phyloP scores from a whole-genome alignment of 306 rosid species.

The Calophaca sinica region DNA sequence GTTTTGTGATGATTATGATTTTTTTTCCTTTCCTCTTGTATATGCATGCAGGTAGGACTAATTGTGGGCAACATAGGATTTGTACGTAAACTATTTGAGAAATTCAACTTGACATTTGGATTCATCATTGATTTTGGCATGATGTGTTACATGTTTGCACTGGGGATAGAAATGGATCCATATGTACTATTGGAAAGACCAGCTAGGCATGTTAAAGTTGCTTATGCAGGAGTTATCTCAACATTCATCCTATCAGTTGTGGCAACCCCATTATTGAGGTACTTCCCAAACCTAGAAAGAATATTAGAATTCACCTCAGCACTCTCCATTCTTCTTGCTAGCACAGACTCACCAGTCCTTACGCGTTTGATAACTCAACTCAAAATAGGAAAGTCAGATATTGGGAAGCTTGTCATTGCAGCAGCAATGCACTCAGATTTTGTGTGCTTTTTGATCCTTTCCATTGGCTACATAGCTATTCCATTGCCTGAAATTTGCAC shows the following conservation, averaged over 20 bases:
- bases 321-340: conserved; percentile 62
- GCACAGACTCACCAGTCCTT: conserved; percentile 84
- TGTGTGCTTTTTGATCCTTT: conserved; percentile 62
- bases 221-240: conserved; percentile 62
- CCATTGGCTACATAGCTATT: conserved; percentile 57
- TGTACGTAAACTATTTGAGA: conserved; percentile 36
- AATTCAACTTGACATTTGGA: conserved; percentile 53
- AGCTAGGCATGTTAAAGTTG: conserved; percentile 60
- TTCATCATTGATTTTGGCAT: conserved; percentile 83
- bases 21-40: not conserved
- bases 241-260: conserved; percentile 59
- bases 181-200: conserved; percentile 55
- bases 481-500: conserved; percentile 47
- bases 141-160: conserved; percentile 83
- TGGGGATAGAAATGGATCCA: conserved; percentile 93
- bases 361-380: conserved; percentile 74
- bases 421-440: conserved; percentile 89
- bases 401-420: conserved; percentile 81
- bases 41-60: conserved; percentile 68
- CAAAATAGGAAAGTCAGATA: conserved; percentile 90
- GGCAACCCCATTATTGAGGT: conserved; percentile 49
- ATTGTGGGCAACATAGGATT: conserved; percentile 62
- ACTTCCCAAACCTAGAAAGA: conserved; percentile 8
- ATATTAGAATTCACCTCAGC: conserved; percentile 53
- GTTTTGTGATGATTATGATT: not conserved